phyloP scores from a whole-genome alignment of 352 stramenopile genomes.

The Globisporangium yorkense region DNA sequence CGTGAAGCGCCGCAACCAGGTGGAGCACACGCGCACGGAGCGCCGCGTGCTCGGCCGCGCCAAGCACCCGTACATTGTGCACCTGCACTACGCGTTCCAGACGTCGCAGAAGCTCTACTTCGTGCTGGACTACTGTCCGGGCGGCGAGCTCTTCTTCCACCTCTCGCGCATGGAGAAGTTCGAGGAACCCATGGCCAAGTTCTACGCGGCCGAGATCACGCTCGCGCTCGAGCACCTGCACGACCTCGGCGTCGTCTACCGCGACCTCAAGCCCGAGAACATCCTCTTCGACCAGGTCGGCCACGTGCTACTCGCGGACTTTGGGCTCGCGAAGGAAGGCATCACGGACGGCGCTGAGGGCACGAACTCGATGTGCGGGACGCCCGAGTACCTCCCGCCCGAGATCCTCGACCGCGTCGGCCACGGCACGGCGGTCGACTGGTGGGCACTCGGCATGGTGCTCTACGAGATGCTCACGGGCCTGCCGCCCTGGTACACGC shows the following conservation, averaged over 20 bases:
- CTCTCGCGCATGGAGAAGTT: conserved; percentile 88
- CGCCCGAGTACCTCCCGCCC: conserved; percentile 90
- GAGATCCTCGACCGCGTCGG: conserved; percentile 88
- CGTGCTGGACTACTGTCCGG: conserved; percentile 89
- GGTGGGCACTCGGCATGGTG: conserved; percentile 91
- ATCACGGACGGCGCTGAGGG: conserved; percentile 79
- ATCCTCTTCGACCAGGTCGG: conserved; percentile 77
- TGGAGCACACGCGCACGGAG: conserved; percentile 81
- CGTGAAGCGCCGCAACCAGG: conserved; percentile 82
- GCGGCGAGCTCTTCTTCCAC: conserved; percentile 90
- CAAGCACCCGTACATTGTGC: conserved; percentile 90
- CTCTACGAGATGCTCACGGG: conserved; percentile 94
- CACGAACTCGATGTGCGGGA: conserved; percentile 88
- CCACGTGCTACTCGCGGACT: conserved; percentile 79
- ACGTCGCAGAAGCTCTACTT: conserved; percentile 90
- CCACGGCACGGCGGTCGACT: conserved; percentile 90
- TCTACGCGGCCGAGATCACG: conserved; percentile 91
- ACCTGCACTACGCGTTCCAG: conserved; percentile 90
- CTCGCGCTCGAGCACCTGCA: conserved; percentile 87
- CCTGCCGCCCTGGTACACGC: conserved; percentile 90
- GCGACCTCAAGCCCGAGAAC: conserved; percentile 85
- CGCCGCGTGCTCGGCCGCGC: conserved; percentile 78
- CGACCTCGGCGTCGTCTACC: conserved; percentile 84
- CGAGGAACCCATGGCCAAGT: conserved; percentile 78
- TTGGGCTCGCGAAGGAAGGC: conserved; percentile 85